Evolutionary conservation across 257 asterid genomes (phyloP).

Genomic region (Leonotis leonurus): DNA sequence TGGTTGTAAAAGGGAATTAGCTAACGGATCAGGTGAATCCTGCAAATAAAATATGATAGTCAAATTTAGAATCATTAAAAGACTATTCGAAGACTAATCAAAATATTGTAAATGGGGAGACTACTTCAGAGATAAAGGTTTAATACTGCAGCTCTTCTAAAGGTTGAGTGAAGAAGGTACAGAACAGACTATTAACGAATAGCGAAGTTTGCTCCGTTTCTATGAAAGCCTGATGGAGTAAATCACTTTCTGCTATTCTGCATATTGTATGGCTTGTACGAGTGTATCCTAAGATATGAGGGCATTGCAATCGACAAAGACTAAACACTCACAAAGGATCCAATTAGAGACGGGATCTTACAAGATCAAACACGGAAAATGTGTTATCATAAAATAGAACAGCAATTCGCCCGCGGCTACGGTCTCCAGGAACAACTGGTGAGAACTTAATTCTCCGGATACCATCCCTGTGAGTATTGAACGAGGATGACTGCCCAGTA

Average conservation of each 20-base stretch:
- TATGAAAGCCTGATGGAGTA: constrained; percentile 2
- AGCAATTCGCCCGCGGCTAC: constrained; percentile 95
- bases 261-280: not conserved
- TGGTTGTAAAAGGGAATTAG: constrained; percentile 93
- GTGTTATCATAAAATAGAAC: constrained; percentile 88
- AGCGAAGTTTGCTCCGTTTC: not conserved
- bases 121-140: not conserved
- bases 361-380: constrained; percentile 89
- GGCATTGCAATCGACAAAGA: not conserved
- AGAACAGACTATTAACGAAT: not conserved
- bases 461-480: constrained; percentile 96
- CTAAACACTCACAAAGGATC: too few species aligned
- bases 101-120: not conserved
- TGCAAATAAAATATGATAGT: constrained; percentile 29
- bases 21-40: constrained; percentile 98
- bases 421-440: constrained; percentile 96
- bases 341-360: constrained; percentile 56
- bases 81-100: constrained; percentile 9
- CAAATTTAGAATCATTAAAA: constrained; percentile 23
- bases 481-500: constrained; percentile 96
- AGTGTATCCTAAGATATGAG: not conserved
- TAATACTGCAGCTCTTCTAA: constrained; percentile 11
- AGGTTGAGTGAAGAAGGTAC: constrained; percentile 1
- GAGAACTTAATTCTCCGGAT: constrained; percentile 93
- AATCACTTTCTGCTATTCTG: not conserved